Evolutionary conservation across 2,329 filamentous ascomycete species (phyloP).

Genomic region (Penicillium sp.): DNA sequence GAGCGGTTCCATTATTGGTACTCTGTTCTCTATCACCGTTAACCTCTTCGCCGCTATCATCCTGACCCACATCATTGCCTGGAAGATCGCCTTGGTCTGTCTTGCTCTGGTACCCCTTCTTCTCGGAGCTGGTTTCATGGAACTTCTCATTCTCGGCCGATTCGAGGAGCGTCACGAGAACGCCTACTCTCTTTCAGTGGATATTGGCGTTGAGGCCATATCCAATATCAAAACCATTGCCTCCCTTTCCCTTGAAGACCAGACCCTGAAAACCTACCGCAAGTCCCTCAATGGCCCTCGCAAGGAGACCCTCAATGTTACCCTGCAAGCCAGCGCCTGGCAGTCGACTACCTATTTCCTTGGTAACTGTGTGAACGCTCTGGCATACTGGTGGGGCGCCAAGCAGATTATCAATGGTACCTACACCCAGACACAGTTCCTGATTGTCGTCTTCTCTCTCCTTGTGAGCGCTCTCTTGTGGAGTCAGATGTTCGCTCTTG

Average conservation of each 20-base stretch:
- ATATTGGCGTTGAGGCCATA: slow-evolving; percentile 54
- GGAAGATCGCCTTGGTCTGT: slow-evolving; percentile 74
- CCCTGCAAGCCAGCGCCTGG: slow-evolving; percentile 48
- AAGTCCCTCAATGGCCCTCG: slow-evolving; percentile 49
- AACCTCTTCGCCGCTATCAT: slow-evolving; percentile 69
- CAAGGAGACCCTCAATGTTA: slow-evolving; percentile 51
- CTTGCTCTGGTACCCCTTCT: slow-evolving; percentile 68
- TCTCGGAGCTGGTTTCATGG: slow-evolving; percentile 68
- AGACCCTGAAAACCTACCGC: slow-evolving; percentile 48
- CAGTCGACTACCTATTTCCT: slow-evolving; percentile 47
- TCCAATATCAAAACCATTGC: slow-evolving; percentile 55
- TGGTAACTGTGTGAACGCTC: slow-evolving; percentile 69
- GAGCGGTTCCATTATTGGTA: slow-evolving; percentile 70
- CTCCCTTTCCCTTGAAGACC: slow-evolving; percentile 53
- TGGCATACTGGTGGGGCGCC: slow-evolving; percentile 80
- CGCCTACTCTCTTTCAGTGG: slow-evolving; percentile 53
- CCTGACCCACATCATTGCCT: slow-evolving; percentile 69
- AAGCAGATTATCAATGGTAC: slow-evolving; percentile 67
- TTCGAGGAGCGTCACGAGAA: slow-evolving; percentile 58
- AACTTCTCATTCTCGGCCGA: slow-evolving; percentile 60
- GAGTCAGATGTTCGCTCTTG: slow-evolving; percentile 73
- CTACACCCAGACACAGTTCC: slow-evolving; percentile 68
- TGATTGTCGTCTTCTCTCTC: slow-evolving; percentile 71
- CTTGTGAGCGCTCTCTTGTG: slow-evolving; percentile 72
- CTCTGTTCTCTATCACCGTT: slow-evolving; percentile 65